Evolutionary conservation across 1,284 basidiomycete genomes (phyloP).

Genomic region (Leccinum solheimii): DNA sequence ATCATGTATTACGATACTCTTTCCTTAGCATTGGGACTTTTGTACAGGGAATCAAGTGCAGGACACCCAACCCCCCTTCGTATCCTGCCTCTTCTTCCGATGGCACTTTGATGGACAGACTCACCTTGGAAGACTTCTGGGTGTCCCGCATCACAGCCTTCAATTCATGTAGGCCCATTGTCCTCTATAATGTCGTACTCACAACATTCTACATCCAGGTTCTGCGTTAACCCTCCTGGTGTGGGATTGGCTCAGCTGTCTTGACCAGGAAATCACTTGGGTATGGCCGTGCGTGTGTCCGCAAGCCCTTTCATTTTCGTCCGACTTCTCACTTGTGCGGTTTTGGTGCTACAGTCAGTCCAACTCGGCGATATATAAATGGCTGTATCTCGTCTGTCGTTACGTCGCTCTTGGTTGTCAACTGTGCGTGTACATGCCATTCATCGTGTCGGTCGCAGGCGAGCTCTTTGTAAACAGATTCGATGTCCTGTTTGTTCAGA

Average conservation of each 20-base stretch:
- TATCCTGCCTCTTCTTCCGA: not conserved
- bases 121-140: slow-evolving; percentile 7
- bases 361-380: slow-evolving; percentile 5
- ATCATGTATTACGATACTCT: not conserved
- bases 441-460: not conserved
- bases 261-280: slow-evolving; percentile 16
- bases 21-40: not conserved
- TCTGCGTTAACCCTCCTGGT: slow-evolving; percentile 9
- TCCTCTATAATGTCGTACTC: not conserved
- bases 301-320: not conserved
- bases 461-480: slow-evolving; percentile 1
- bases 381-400: slow-evolving; percentile 12
- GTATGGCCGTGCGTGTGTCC: slow-evolving; percentile 13
- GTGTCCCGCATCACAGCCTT: slow-evolving; percentile 13
- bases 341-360: slow-evolving; percentile 5
- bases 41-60: not conserved
- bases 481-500: slow-evolving; percentile 8
- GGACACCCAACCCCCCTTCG: not conserved
- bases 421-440: slow-evolving; percentile 5
- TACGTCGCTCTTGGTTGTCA: slow-evolving; percentile 14
- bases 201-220: not conserved
- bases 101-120: slow-evolving; percentile 4
- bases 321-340: not conserved
- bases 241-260: slow-evolving; percentile 16
- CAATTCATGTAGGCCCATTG: slow-evolving; percentile 11